phyloP scores from a whole-genome alignment of 306 rosid genomes.

The Vachellia collinsii region DNA sequence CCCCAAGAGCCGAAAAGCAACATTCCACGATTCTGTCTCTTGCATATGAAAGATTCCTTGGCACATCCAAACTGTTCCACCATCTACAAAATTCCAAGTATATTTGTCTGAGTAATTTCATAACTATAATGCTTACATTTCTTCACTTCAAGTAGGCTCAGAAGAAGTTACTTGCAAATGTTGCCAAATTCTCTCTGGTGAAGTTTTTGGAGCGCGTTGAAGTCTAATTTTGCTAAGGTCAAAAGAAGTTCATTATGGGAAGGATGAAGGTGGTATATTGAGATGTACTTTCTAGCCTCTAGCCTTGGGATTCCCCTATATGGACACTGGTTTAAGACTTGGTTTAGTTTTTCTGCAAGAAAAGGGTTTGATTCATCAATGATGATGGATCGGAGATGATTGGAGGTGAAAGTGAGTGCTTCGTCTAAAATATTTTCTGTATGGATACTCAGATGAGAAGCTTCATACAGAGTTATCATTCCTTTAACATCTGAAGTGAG shows the following conservation, averaged over 20 bases:
- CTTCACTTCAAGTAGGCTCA: not conserved
- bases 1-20: not conserved
- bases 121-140: not conserved
- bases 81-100: slow-evolving; percentile 24
- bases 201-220: not conserved
- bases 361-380: not conserved
- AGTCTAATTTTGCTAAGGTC: not conserved
- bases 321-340: not conserved
- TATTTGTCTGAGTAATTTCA: no score
- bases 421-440: not conserved
- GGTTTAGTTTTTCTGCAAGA: not conserved
- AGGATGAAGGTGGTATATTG: slow-evolving; percentile 4
- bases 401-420: not conserved
- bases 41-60: slow-evolving; percentile 32
- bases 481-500: not conserved
- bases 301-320: not conserved
- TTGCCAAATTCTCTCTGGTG: not conserved
- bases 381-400: not conserved
- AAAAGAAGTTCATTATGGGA: not conserved
- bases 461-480: not conserved
- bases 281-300: not conserved
- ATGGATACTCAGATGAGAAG: not conserved
- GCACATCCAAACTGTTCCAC: slow-evolving; percentile 54
- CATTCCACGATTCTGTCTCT: slow-evolving; percentile 56
- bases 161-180: not conserved